Evolutionary conservation across 164 flowering plant species (phyloP), one percentile per base, ranked within the genome.

Genomic region (Liquidambar formosana): DNA sequence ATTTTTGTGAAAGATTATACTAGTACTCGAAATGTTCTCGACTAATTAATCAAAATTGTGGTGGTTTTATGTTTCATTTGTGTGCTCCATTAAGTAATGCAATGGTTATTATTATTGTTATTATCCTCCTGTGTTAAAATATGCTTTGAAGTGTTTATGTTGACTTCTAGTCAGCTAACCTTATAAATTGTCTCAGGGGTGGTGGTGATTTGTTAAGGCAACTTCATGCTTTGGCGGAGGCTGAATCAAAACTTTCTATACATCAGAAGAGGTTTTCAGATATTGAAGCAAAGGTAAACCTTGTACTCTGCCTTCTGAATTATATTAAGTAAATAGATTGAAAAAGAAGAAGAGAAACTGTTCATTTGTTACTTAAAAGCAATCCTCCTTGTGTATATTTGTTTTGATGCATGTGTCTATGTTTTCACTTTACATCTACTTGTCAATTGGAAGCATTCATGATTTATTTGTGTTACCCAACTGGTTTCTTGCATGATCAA

Each of bases 181-280:
- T 60, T 76, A 65, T 80, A 21, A 78, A 48, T 49, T 73, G 65
- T 51, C 71, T 59, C 81, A 96, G 98, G 80, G 96, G 93, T 75
- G 96, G 98, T 59, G 98, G 98, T 75, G 93, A 90, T 64, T 68
- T 93, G 68, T 71, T 96, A 72, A 84, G 89, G 76, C 85, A 87
- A 75, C 92, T 96, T 68, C 88, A 88, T 82, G 82, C 73, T 46
- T 81, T 93, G 76, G 84, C 89, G 62, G 94, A 86, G 72, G 87
- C 86, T 72, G 95, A 90, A 74, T 75, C 76, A 68, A 76, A 91
- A 70, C 88, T 91, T 72, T 75, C 78, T 28, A 8, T 73, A 22
- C 95, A 89, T 80, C 87, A 91, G 74, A 80, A 75, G 66, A 85
- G 73, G 64, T 79, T 93, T 66, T 73, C 88, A 56, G 91, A 87